Base-by-base conservation (phyloP, 139 green algal species). In the Haematococcus lacustris region DNA sequence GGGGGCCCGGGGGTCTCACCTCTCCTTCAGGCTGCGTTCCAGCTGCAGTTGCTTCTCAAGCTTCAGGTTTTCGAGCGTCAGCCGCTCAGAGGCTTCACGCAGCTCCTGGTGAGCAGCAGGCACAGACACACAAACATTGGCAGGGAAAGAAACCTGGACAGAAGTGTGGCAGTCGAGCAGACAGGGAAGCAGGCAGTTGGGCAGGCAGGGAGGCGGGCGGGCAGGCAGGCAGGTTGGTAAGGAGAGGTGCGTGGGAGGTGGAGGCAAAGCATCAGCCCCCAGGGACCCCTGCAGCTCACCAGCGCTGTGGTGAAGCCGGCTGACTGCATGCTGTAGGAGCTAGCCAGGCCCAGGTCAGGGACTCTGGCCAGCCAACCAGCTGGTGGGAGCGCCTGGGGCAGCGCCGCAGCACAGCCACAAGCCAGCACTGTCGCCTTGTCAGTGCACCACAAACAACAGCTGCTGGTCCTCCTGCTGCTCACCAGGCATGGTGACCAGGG, bases 1-100 rank as follows among this genome's bases (percentile, higher is more conserved):
- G 6, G 13, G 59, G 17, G 17, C 25, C 6, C 28, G 28, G 34
- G 5, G 30, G 3, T 23, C 66, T n/a, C 33, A 73, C 68, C 43
- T 74, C 40, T 79, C 72, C 51, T 73, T 74, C 30, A 79, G 53
- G 63, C 41, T 73, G 73, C 77, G 72, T 68, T 83, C 77, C 40
- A 79, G 63, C 70, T 74, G 68, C 72, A 83, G 53, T 62, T 83
- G 73, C 71, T 83, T 83, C 33, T 73, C 38, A 39, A 83, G 77
- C 61, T 71, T 73, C 25, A 77, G 63, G 62, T 78, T 76, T 62
- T 83, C 77, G 5, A 83, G 68, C 34, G 68, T 53, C 51, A 83
- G 73, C 17, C 64, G 51, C 77, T 83, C 73, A 3, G 72, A 51
- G 43, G 50, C 51, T 47, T 64, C 68, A 47, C 65, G 64, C 47